Conservation (phyloP, 495 filamentous ascomycete species). For the Aspergillus kassunensis region DNA sequence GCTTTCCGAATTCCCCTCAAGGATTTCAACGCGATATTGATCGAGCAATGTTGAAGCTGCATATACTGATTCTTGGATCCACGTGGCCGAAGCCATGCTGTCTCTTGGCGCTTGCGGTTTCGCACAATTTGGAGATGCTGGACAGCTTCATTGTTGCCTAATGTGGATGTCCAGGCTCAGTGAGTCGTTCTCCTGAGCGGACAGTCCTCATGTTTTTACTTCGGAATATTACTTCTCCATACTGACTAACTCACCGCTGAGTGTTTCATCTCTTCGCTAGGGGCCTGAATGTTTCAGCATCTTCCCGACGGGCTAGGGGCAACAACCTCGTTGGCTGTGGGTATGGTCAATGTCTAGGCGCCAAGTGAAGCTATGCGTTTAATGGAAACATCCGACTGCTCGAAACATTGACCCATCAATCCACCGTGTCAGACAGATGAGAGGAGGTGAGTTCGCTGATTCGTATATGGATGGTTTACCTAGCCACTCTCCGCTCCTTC, state of each 20-base stretch:
- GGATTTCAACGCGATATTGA: too few species aligned
- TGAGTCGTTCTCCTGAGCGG: too few species aligned
- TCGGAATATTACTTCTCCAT: neutral
- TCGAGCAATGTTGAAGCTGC: too few species aligned
- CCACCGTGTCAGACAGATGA: constrained; percentile 22
- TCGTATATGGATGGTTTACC: neutral
- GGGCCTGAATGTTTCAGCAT: constrained; percentile 7
- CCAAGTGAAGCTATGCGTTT: constrained; percentile 9
- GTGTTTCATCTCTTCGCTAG: neutral
- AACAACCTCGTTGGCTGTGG: neutral
- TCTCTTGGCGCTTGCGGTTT: too few species aligned
- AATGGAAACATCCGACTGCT: constrained; percentile 9
- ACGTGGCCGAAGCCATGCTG: too few species aligned
- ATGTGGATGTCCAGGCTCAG: neutral
- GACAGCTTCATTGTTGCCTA: neutral
- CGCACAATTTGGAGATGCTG: too few species aligned
- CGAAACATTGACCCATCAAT: constrained; percentile 8
- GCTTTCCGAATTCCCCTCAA: too few species aligned
- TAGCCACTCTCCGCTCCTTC: neutral
- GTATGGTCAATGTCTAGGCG: neutral
- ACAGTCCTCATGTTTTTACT: too few species aligned
- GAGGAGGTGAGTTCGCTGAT: constrained; percentile 7
- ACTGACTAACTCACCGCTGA: neutral
- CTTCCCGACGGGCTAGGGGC: neutral
- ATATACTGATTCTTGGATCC: too few species aligned